phyloP scores from a whole-genome alignment of 108 stramenopile genomes.

The Pseudonitzschia multiseries region DNA sequence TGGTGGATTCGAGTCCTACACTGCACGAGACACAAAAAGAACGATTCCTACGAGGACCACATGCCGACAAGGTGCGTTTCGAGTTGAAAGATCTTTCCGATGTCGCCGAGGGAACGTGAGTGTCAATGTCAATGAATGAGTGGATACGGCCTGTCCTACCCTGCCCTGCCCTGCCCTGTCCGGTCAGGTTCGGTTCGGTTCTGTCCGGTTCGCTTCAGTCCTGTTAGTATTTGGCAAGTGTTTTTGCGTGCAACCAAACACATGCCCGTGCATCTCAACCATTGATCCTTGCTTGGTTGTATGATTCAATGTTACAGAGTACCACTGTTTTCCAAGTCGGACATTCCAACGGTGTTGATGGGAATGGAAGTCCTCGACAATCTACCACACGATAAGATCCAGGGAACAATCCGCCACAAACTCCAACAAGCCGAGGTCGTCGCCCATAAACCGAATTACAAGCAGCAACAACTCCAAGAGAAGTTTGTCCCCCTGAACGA shows the following conservation, averaged over 20 bases:
- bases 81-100: constrained; percentile 62
- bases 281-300: not conserved
- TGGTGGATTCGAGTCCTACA: constrained; percentile 78
- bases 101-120: constrained; percentile 67
- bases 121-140: not conserved
- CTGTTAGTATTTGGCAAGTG: too few species aligned
- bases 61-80: constrained; percentile 61
- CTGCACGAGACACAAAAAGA: constrained; percentile 62
- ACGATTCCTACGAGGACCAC: constrained; percentile 32
- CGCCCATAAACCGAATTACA: not conserved
- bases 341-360: constrained; percentile 60
- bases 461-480: constrained; percentile 32
- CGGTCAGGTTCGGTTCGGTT: too few species aligned
- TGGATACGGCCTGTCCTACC: not conserved
- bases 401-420: constrained; percentile 34
- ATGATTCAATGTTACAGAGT: constrained; percentile 25
- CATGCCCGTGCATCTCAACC: too few species aligned
- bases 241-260: too few species aligned
- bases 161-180: not conserved
- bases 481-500: constrained; percentile 61
- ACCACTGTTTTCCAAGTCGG: constrained; percentile 38
- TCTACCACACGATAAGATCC: constrained; percentile 82
- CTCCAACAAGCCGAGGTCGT: constrained; percentile 63
- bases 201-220: too few species aligned
- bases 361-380: constrained; percentile 84